Percentiles rank a stretch among this genome's conserved stretches.
phyloP scores from a whole-genome alignment of 345 rosid species.

The Eucalyptus urophylla region DNA sequence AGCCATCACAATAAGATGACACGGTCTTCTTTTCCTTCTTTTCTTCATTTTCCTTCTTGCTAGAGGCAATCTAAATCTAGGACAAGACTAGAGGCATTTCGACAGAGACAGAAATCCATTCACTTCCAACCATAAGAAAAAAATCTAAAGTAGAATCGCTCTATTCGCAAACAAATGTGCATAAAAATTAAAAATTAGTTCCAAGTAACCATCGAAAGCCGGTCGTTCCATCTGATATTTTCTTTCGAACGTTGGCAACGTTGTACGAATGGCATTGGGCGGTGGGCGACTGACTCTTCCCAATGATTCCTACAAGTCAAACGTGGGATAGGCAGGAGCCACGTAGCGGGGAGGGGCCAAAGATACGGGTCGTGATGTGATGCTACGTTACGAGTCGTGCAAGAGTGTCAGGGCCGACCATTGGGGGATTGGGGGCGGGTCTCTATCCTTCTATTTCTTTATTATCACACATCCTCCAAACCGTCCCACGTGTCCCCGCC shows the following conservation, averaged over 20 bases:
- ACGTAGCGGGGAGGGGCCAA: neutral
- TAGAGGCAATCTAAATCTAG: neutral
- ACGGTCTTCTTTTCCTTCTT: neutral
- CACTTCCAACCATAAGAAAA: neutral
- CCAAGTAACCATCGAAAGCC: neutral
- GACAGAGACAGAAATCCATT: neutral
- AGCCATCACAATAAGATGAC: neutral
- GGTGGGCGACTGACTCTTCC: neutral
- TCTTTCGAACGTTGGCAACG: neutral
- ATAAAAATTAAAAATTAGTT: neutral
- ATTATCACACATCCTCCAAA: neutral
- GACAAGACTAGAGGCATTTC: neutral
- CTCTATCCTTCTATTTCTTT: neutral
- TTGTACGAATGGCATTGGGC: neutral
- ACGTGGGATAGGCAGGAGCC: neutral
- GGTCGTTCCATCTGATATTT: neutral
- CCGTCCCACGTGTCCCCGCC: slow-evolving; percentile 6
- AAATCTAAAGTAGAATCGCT: neutral
- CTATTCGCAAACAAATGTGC: neutral
- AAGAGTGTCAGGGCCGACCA: neutral
- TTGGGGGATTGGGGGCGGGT: neutral
- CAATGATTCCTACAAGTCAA: neutral
- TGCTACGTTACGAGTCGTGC: neutral
- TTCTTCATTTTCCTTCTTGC: neutral
- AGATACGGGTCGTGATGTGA: neutral